A percentile compares a stretch with the other conserved stretches of the same genome.
Conservation (phyloP, 2,329 filamentous ascomycete genomes). For the Trichoderma sp. region DNA sequence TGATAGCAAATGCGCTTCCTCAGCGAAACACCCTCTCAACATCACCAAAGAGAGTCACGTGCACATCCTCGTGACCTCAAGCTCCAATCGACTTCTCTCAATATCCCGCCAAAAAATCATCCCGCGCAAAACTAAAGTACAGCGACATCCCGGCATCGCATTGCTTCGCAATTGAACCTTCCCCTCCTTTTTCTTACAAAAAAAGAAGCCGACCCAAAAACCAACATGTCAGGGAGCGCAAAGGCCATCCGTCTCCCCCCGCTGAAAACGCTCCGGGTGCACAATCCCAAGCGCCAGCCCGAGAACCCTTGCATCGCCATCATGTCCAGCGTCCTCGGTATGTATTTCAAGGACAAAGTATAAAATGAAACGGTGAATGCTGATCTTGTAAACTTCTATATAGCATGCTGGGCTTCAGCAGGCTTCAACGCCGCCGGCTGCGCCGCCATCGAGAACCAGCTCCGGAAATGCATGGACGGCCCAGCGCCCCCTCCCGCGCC, state of each 20-base stretch:
- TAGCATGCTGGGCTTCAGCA: conserved; percentile 83
- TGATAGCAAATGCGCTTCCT: not conserved
- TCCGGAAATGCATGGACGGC: conserved; percentile 78
- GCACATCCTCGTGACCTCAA: conserved; percentile 15
- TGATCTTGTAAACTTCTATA: not conserved
- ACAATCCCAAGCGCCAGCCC: conserved; percentile 53
- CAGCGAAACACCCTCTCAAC: not conserved
- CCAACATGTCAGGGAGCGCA: conserved; percentile 49
- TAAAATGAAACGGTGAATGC: too few species aligned
- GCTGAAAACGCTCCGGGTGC: conserved; percentile 58
- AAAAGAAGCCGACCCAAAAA: conserved; percentile 14
- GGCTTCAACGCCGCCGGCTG: conserved; percentile 68
- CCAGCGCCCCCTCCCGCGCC: conserved; percentile 55
- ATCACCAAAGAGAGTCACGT: conserved; percentile 4
- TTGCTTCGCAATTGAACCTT: not conserved
- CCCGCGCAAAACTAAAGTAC: not conserved
- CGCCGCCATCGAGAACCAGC: conserved; percentile 60
- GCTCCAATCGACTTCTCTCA: not conserved
- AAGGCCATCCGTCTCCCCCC: conserved; percentile 63
- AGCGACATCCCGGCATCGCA: not conserved
- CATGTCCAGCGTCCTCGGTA: conserved; percentile 63
- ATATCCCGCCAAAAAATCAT: conserved; percentile 11
- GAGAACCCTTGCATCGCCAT: conserved; percentile 59
- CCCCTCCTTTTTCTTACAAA: too few species aligned
- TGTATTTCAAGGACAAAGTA: conserved; percentile 32